Evolutionary conservation across 345 rosid genomes (phyloP), one percentile per base, ranked within the genome.

Genomic region (Acer saccharum): DNA sequence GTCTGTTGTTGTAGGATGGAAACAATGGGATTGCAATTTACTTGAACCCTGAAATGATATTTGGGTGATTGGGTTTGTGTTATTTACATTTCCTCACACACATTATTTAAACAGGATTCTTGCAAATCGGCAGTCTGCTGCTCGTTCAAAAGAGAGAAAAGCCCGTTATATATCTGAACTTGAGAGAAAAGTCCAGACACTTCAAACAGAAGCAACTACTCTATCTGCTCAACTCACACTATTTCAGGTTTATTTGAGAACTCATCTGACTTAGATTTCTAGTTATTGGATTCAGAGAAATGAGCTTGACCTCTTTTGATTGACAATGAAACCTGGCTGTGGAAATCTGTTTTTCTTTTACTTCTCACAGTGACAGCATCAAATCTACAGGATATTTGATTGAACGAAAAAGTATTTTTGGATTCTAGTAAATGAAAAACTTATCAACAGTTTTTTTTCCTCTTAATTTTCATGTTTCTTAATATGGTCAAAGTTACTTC

Each of bases 61-160:
- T 64, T 25, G 14, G 12, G 68, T 64, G 35, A 25, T 32, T 29
- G 17, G 6, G 48, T 68, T 41, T 68, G 14, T 74, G 39, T 65
- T 71, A 50, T 77, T 64, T 48, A 41, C 18, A 17, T 65, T 66
- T 43, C 9, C 46, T 46, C 58, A 68, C 29, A 60, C 43, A 20
- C 14, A 10, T 61, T 74, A 32, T 63, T 46, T 76, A 9, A 72
- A 72, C 87, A 91, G 97, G 87, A 94, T 93, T 69, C 84, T 93
- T n/a, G 97, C 98, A 71, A 91, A 94, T 77, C 88, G 98, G 71
- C 97, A 91, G 77, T 93, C 97, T 66, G 97, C 98, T 78, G 91
- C 98, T 78, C 92, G 98, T 57, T 93, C 97, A 9, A 94, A 93
- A 79, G 98, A 94, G 87, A 88, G 97, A 76, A 93, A 94, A 80